Conservation (phyloP, 768 basidiomycete species). For the Tylopilus rubrobrunneus region DNA sequence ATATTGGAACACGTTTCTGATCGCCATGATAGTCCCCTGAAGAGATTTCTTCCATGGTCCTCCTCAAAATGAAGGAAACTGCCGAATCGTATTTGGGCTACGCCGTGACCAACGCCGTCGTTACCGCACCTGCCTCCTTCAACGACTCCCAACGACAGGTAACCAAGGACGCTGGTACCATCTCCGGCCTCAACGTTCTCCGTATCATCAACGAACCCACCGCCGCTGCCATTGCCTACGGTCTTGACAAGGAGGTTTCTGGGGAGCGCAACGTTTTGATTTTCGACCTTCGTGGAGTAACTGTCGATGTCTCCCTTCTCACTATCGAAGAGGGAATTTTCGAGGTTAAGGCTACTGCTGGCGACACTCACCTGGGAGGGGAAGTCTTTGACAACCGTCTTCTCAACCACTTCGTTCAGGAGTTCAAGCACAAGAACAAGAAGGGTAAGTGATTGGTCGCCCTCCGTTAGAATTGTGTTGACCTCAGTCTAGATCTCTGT, state of each 20-base stretch:
- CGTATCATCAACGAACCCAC: constrained; percentile 99
- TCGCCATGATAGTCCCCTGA: constrained; percentile 71
- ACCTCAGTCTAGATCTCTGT: constrained; percentile 61
- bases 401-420: constrained; percentile 94
- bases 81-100: constrained; percentile 94
- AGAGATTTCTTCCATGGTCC: constrained; percentile 96
- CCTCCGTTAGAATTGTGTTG: not conserved
- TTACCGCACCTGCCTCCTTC: constrained; percentile 97
- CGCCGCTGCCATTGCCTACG: constrained; percentile 97
- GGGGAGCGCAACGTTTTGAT: constrained; percentile 96
- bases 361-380: constrained; percentile 97
- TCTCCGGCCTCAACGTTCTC: constrained; percentile 90
- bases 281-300: constrained; percentile 98
- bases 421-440: constrained; percentile 98
- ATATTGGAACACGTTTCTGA: constrained; percentile 1
- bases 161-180: constrained; percentile 95
- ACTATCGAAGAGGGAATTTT: constrained; percentile 69
- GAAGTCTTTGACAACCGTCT: constrained; percentile 98
- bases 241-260: constrained; percentile 89
- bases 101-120: constrained; percentile 83
- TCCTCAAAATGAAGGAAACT: constrained; percentile 98
- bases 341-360: constrained; percentile 97
- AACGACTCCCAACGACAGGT: constrained; percentile 99
- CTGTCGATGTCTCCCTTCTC: constrained; percentile 94
- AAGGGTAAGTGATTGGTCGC: constrained; percentile 50